A percentile compares a stretch with the other conserved stretches of the same genome.
These are phyloP conservation scores for Fragilariopsis cylindrus DNA, from an alignment of 108 stramenopile species.

Conservation along the genomic window DNA sequence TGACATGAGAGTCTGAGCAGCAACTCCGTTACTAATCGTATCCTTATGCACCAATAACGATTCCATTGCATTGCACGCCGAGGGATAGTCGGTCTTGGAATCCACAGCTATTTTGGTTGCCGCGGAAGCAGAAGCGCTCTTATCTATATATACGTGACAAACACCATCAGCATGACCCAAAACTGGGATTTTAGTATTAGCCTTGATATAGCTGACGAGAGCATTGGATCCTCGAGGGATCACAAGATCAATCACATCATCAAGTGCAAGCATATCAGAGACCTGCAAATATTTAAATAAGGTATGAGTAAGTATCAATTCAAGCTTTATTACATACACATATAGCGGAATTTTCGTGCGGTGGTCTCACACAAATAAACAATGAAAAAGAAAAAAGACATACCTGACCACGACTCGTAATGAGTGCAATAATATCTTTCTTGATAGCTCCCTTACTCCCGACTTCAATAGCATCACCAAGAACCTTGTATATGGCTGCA, in stretches of 20 bases:
- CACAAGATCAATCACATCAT: constrained; percentile 96
- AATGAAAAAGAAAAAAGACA: neutral
- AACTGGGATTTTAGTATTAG: constrained; percentile 94
- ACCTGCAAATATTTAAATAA: constrained; percentile 37
- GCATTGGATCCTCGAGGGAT: constrained; percentile 96
- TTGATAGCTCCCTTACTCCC: constrained; percentile 84
- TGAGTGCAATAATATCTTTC: constrained; percentile 88
- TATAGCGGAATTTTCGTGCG: neutral
- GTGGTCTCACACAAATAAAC: neutral
- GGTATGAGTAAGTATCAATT: neutral
- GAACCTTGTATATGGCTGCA: constrained; percentile 81
- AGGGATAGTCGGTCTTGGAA: constrained; percentile 97
- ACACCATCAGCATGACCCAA: constrained; percentile 99
- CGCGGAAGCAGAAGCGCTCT: constrained; percentile 67
- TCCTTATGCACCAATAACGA: constrained; percentile 92
- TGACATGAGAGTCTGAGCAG: constrained; percentile 65
- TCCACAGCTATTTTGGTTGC: constrained; percentile 82
- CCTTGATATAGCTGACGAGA: constrained; percentile 89
- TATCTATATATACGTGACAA: constrained; percentile 96
- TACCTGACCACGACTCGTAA: constrained; percentile 89
- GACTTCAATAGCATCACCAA: constrained; percentile 87
- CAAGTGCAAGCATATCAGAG: constrained; percentile 82
- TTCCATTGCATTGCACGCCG: constrained; percentile 98
- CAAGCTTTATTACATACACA: neutral
- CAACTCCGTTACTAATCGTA: constrained; percentile 70